phyloP scores from a whole-genome alignment of 257 asterid genomes.

The Solanum sparsipilum region DNA sequence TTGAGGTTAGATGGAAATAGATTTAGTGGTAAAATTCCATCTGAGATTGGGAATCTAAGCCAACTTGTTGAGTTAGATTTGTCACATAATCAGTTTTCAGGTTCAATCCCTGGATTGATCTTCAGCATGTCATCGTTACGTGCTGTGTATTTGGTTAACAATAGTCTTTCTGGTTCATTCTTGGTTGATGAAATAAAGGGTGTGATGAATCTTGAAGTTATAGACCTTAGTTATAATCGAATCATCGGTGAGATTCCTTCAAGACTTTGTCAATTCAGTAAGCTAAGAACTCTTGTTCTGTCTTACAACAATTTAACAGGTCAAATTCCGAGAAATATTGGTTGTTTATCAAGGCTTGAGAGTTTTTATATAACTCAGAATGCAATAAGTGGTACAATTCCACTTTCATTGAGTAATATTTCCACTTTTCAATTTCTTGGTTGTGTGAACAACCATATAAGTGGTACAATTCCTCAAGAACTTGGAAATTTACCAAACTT shows the following conservation, averaged over 20 bases:
- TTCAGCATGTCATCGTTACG: slow-evolving; percentile 18
- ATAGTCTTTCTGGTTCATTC: slow-evolving; percentile 19
- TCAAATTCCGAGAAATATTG: slow-evolving; percentile 16
- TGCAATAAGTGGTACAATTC: slow-evolving; percentile 15
- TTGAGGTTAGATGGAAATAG: neutral
- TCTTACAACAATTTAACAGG: slow-evolving; percentile 18
- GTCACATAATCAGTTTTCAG: slow-evolving; percentile 12
- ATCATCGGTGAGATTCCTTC: slow-evolving; percentile 15
- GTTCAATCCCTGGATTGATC: slow-evolving; percentile 16
- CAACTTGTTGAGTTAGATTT: neutral
- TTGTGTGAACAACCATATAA: slow-evolving; percentile 8
- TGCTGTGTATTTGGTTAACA: slow-evolving; percentile 6
- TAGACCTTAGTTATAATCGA: slow-evolving; percentile 17
- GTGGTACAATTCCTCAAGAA: slow-evolving; percentile 21
- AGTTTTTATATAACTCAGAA: slow-evolving; percentile 8
- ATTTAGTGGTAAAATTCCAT: slow-evolving; percentile 6
- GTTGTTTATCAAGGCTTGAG: slow-evolving; percentile 15
- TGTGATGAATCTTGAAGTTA: neutral
- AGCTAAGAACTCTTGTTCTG: slow-evolving; percentile 1
- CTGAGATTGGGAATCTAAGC: neutral
- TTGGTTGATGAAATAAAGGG: neutral
- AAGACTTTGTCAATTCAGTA: slow-evolving; percentile 7
- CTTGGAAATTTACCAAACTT: slow-evolving; percentile 16
- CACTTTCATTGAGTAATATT: slow-evolving; percentile 21
- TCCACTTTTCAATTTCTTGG: slow-evolving; percentile 18